These are phyloP conservation scores for Blastomyces parvus DNA, from an alignment of 2,329 filamentous ascomycete species.

Conservation along the genomic window DNA sequence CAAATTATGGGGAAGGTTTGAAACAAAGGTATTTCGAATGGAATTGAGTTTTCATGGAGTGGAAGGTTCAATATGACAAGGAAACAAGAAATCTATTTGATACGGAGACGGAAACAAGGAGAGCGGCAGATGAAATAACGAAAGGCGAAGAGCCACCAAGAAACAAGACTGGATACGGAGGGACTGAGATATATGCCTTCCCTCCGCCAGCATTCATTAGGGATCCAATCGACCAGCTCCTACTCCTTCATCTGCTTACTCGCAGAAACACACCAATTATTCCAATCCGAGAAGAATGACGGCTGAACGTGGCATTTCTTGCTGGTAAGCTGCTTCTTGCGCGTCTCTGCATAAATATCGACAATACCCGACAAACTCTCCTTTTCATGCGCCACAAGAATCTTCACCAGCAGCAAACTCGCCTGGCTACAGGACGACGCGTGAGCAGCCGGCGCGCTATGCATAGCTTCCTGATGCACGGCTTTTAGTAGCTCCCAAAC, in stretches of 20 bases:
- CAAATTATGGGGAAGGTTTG: neutral
- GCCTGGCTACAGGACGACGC: constrained; percentile 61
- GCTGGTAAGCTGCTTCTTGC: constrained; percentile 49
- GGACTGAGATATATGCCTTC: neutral
- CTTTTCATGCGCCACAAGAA: constrained; percentile 39
- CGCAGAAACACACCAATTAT: constrained; percentile 56
- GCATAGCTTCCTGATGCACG: constrained; percentile 57
- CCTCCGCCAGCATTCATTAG: neutral
- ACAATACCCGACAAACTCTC: constrained; percentile 47
- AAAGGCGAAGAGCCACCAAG: neutral
- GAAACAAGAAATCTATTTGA: neutral
- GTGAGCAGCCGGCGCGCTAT: constrained; percentile 55
- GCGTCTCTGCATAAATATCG: constrained; percentile 54
- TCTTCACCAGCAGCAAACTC: constrained; percentile 38
- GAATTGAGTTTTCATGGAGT: neutral
- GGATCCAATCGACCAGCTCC: neutral
- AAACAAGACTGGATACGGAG: neutral
- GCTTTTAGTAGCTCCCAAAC: constrained; percentile 51
- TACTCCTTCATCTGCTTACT: constrained; percentile 34
- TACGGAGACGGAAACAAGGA: neutral
- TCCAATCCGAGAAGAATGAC: constrained; percentile 61
- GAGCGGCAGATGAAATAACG: neutral
- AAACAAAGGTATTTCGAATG: neutral
- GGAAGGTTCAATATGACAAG: neutral
- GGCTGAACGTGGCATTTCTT: constrained; percentile 53